These are phyloP conservation scores for Trichothecium sympodiale DNA, from an alignment of 2,329 filamentous ascomycete genomes.

Conservation along the genomic window DNA sequence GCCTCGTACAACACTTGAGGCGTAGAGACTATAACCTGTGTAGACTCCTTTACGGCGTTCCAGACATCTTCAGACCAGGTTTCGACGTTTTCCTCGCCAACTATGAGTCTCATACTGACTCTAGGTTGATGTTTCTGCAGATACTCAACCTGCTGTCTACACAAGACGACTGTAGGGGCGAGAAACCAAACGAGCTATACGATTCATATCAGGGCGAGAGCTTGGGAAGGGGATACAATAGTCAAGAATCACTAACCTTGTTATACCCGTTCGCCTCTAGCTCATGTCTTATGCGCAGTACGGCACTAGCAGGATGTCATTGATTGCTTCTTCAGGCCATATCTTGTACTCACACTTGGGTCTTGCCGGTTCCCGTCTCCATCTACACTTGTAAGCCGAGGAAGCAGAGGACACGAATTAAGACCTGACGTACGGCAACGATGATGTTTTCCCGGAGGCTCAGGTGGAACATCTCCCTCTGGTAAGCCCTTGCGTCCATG, in stretches of 20 bases:
- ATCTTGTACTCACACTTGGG: constrained; percentile 50
- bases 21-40: constrained; percentile 68
- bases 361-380: constrained; percentile 74
- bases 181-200: constrained; percentile 59
- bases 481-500: constrained; percentile 50
- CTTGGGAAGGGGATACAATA: no score
- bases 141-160: constrained; percentile 52
- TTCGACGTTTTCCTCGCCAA: constrained; percentile 58
- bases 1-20: constrained; percentile 66
- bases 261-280: constrained; percentile 39
- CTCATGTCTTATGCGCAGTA: constrained; percentile 56
- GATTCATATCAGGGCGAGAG: neutral
- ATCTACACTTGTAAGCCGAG: constrained; percentile 39
- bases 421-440: constrained; percentile 43
- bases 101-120: constrained; percentile 50
- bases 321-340: constrained; percentile 1
- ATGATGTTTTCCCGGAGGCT: constrained; percentile 62
- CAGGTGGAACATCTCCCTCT: constrained; percentile 64
- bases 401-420: neutral
- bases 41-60: constrained; percentile 52
- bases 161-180: constrained; percentile 57
- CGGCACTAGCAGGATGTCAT: constrained; percentile 36
- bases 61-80: constrained; percentile 61
- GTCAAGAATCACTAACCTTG: no score
- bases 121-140: constrained; percentile 49